Percentiles rank a stretch among this genome's conserved stretches.
Conservation (phyloP, 345 rosid genomes). For the Nasturtium officinale region DNA sequence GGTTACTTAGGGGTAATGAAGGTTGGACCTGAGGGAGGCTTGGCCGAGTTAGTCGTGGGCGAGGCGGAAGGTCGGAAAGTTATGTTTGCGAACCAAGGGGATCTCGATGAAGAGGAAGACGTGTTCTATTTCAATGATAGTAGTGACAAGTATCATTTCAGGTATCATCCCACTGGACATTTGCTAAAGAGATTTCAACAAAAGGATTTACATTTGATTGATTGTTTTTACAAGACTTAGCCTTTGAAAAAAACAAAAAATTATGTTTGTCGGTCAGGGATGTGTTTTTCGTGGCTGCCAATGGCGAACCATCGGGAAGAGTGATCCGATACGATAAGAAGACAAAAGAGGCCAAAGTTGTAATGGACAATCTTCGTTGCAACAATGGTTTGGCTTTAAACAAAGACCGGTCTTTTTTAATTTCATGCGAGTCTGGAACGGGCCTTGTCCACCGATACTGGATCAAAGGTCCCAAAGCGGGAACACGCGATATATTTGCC, state of each 20-base stretch:
- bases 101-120: conserved; percentile 62
- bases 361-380: conserved; percentile 43
- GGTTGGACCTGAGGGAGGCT: conserved; percentile 70
- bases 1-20: conserved; percentile 68
- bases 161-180: conserved; percentile 37
- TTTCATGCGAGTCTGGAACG: conserved; percentile 49
- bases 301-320: conserved; percentile 19
- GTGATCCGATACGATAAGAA: conserved; percentile 28
- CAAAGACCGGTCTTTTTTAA: conserved; percentile 53
- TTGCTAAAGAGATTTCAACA: too few species aligned
- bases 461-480: conserved; percentile 47
- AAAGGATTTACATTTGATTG: neutral
- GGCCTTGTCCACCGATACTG: conserved; percentile 47
- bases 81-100: conserved; percentile 65
- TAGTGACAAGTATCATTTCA: conserved; percentile 57
- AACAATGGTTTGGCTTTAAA: conserved; percentile 67
- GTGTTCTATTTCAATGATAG: conserved; percentile 71
- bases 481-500: conserved; percentile 26
- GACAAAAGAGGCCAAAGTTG: conserved; percentile 33
- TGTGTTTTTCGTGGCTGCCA: neutral
- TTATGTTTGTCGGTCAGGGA: neutral
- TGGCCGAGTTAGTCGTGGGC: conserved; percentile 51
- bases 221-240: neutral
- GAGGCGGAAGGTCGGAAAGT: conserved; percentile 59
- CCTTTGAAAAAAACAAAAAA: neutral